Conservation (phyloP, 2,329 filamentous ascomycete species). For the Fusarium nisikadoi region DNA sequence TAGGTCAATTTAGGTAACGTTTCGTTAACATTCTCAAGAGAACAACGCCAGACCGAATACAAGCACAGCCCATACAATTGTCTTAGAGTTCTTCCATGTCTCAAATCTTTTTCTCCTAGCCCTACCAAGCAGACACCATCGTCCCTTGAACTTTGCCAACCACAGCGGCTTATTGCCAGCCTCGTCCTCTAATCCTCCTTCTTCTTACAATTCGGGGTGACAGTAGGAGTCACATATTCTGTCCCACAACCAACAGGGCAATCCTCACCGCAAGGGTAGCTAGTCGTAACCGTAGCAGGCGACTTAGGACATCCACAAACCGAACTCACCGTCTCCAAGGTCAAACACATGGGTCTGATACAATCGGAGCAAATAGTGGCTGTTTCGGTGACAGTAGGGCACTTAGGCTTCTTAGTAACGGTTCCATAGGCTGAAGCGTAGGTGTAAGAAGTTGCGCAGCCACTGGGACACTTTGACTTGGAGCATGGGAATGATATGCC, state of each 20-base stretch:
- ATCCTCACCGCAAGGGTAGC: slow-evolving; percentile 42
- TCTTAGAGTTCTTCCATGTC: neutral
- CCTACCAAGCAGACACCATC: neutral
- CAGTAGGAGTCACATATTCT: slow-evolving; percentile 42
- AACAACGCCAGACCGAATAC: neutral
- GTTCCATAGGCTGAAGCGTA: slow-evolving; percentile 32
- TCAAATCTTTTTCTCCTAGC: neutral
- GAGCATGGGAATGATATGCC: slow-evolving; percentile 40
- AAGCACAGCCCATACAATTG: neutral
- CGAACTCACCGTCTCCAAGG: slow-evolving; percentile 46
- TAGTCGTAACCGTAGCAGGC: slow-evolving; percentile 45
- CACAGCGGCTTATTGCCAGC: neutral
- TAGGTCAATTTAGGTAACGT: neutral
- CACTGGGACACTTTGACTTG: slow-evolving; percentile 33
- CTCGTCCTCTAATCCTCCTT: neutral
- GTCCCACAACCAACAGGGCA: slow-evolving; percentile 47
- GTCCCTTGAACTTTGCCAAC: neutral
- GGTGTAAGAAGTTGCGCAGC: slow-evolving; percentile 42
- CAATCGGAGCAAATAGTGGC: slow-evolving; percentile 50
- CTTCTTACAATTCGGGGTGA: slow-evolving; percentile 31
- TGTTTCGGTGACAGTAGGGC: slow-evolving; percentile 50
- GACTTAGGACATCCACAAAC: slow-evolving; percentile 48
- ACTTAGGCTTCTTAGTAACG: slow-evolving; percentile 26
- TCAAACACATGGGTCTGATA: slow-evolving; percentile 46
- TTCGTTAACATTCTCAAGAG: neutral